phyloP scores from a whole-genome alignment of 2,329 filamentous ascomycete genomes.

The Drechslerella dactyloides region DNA sequence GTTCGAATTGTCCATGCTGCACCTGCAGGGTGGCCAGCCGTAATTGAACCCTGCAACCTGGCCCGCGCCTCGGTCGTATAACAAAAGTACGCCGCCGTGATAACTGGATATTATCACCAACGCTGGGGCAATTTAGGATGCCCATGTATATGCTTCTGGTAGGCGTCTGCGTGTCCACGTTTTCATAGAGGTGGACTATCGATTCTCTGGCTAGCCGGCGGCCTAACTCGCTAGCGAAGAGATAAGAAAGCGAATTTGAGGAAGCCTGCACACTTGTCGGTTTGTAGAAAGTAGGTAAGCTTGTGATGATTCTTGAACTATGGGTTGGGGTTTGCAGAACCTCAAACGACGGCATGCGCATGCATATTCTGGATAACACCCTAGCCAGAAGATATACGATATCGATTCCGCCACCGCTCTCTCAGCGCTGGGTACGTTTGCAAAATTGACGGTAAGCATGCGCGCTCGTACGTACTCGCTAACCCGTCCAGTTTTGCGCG shows the following conservation, averaged over 20 bases:
- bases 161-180: constrained; percentile 16
- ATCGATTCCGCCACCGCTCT: neutral
- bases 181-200: constrained; percentile 35
- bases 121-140: constrained; percentile 17
- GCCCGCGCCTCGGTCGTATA: constrained; percentile 18
- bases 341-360: constrained; percentile 14
- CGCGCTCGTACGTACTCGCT: too few species aligned
- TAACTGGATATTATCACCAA: constrained; percentile 7
- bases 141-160: constrained; percentile 18
- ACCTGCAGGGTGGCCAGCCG: constrained; percentile 24
- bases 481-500: neutral
- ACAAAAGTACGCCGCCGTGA: constrained; percentile 13
- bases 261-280: constrained; percentile 25
- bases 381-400: neutral
- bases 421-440: neutral
- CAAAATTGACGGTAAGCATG: too few species aligned
- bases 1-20: neutral
- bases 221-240: constrained; percentile 6
- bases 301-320: constrained; percentile 4
- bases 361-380: too few species aligned
- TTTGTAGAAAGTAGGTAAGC: constrained; percentile 38
- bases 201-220: constrained; percentile 14
- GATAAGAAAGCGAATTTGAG: constrained; percentile 26
- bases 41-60: constrained; percentile 46
- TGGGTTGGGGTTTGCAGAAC: constrained; percentile 11